phyloP scores from a whole-genome alignment of 805 yeast species.

The Sugiyamaella floridensis region DNA sequence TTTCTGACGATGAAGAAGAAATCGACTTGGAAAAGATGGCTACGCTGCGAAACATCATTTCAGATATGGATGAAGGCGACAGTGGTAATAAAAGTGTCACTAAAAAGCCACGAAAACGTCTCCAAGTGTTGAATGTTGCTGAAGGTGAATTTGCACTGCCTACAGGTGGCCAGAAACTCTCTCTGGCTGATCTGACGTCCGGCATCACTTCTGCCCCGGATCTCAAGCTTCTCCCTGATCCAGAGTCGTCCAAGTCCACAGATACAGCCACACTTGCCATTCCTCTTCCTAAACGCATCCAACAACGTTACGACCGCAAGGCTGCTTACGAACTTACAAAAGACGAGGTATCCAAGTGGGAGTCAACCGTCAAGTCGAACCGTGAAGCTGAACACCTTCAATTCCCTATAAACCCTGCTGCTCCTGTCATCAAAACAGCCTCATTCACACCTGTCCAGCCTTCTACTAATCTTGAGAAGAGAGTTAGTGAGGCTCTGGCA shows the following conservation, averaged over 20 bases:
- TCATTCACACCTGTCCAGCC: conserved; percentile 48
- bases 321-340: conserved; percentile 89
- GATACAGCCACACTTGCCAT: conserved; percentile 52
- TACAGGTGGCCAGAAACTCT: conserved; percentile 50
- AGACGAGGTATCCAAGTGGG: conserved; percentile 83
- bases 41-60: conserved; percentile 32
- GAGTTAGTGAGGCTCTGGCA: conserved; percentile 52
- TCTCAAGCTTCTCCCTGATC: conserved; percentile 36
- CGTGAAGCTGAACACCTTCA: conserved; percentile 78
- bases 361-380: conserved; percentile 68
- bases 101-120: conserved; percentile 37
- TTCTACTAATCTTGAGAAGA: conserved; percentile 55
- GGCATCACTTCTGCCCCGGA: conserved; percentile 45
- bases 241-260: conserved; percentile 28
- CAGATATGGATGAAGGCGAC: conserved; percentile 20
- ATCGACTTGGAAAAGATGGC: conserved; percentile 43
- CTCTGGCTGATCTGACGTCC: conserved; percentile 65
- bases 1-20: conserved; percentile 36
- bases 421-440: conserved; percentile 42
- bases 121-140: conserved; percentile 46
- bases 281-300: conserved; percentile 82
- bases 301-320: conserved; percentile 73
- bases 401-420: conserved; percentile 57
- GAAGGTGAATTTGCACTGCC: conserved; percentile 72
- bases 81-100: conserved; percentile 30